Conservation (phyloP, 768 basidiomycete genomes). For the Russula sp. region DNA sequence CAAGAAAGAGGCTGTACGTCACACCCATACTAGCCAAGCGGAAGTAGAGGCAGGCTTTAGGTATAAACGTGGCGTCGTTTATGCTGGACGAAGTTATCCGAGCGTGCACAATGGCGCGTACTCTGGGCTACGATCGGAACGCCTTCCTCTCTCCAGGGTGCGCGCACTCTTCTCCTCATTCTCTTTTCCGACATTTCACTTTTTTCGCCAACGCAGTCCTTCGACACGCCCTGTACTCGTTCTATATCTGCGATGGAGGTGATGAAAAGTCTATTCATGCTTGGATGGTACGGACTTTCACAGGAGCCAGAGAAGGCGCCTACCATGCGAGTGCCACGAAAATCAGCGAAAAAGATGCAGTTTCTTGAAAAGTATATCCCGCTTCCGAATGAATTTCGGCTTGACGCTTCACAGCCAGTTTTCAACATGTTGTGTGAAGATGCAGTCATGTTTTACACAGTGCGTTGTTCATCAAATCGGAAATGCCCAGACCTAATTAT, state of each 20-base stretch:
- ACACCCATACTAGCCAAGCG: not conserved
- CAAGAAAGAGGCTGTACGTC: not conserved
- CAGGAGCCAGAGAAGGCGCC: not conserved
- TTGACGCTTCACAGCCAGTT: not conserved
- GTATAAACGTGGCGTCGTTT: not conserved
- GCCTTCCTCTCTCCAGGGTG: constrained; percentile 10
- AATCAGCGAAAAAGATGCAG: not conserved
- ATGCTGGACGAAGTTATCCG: not conserved
- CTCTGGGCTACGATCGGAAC: constrained; percentile 1
- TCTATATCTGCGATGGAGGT: not conserved
- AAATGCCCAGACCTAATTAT: not conserved
- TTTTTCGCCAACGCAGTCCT: constrained; percentile 4
- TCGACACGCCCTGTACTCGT: not conserved
- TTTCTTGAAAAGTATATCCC: constrained; percentile 12
- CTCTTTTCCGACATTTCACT: not conserved
- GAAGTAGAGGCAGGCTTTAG: not conserved
- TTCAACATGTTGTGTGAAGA: constrained; percentile 14
- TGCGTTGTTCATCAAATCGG: not conserved
- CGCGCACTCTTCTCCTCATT: not conserved
- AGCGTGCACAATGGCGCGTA: not conserved
- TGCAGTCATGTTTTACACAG: constrained; percentile 19
- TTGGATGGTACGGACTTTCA: not conserved
- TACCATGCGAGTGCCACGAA: not conserved
- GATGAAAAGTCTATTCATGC: not conserved
- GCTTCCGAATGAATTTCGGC: not conserved